Evolutionary conservation across 2,329 filamentous ascomycete genomes (phyloP).

Genomic region (Coleophoma eucalyptorum): DNA sequence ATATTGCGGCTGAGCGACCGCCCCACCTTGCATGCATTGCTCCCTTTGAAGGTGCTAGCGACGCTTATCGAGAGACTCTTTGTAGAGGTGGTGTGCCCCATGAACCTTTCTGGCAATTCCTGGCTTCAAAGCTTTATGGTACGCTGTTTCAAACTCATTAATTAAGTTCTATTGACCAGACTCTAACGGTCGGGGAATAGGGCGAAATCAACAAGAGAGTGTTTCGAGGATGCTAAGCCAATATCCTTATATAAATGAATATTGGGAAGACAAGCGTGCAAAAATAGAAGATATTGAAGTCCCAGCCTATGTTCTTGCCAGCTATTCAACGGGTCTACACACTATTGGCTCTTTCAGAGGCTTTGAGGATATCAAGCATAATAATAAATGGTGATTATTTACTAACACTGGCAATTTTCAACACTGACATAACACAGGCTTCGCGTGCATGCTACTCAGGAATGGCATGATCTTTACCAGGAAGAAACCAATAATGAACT

Average conservation of each 20-base stretch:
- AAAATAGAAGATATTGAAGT: slow-evolving; percentile 3
- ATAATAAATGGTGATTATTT: slow-evolving; percentile 6
- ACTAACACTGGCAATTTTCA: neutral
- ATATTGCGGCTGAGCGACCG: slow-evolving; percentile 7
- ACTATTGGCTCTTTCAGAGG: slow-evolving; percentile 1
- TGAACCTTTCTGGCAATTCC: neutral
- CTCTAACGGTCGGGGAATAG: no score
- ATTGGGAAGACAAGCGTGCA: slow-evolving; percentile 5
- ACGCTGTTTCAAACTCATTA: neutral
- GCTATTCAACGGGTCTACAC: slow-evolving; percentile 3
- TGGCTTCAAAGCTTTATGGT: neutral
- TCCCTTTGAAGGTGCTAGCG: slow-evolving; percentile 2
- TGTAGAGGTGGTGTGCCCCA: neutral
- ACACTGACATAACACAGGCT: neutral
- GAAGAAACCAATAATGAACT: slow-evolving; percentile 32
- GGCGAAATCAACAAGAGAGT: neutral
- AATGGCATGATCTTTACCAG: slow-evolving; percentile 40
- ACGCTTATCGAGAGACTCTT: slow-evolving; percentile 1
- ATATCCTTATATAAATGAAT: slow-evolving; percentile 5
- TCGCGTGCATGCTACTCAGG: slow-evolving; percentile 28
- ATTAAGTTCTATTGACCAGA: no score
- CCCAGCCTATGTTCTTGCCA: slow-evolving; percentile 6
- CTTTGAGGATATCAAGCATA: neutral
- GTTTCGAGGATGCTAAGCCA: slow-evolving; percentile 3
- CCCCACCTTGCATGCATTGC: slow-evolving; percentile 1